Conservation (phyloP, 2,329 filamentous ascomycete species). For the Chaetomium sp. region DNA sequence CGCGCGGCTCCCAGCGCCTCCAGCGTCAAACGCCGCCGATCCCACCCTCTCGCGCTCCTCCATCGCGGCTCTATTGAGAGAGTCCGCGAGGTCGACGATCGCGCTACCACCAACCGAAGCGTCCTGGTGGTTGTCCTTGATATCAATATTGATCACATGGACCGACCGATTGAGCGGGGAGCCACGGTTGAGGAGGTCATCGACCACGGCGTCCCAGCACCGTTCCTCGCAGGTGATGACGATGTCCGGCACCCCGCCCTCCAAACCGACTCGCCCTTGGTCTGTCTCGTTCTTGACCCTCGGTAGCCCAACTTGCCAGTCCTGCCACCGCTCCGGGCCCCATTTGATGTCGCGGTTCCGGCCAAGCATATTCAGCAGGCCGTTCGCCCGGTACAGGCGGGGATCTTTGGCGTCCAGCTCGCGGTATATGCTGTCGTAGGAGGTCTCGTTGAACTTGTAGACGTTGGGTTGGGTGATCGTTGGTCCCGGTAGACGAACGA, state of each 20-base stretch:
- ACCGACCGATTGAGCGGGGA: slow-evolving; percentile 85
- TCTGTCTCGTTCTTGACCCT: slow-evolving; percentile 69
- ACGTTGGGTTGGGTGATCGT: slow-evolving; percentile 91
- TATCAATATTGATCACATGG: slow-evolving; percentile 97
- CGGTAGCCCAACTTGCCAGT: slow-evolving; percentile 86
- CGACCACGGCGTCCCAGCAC: slow-evolving; percentile 96
- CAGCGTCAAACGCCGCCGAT: slow-evolving; percentile 60
- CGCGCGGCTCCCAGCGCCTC: slow-evolving; percentile 57
- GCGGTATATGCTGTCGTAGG: slow-evolving; percentile 89
- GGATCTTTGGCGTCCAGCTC: slow-evolving; percentile 83
- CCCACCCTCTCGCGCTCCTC: slow-evolving; percentile 68
- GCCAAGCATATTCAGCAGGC: slow-evolving; percentile 90
- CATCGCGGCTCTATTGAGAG: slow-evolving; percentile 70
- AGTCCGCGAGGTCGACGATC: slow-evolving; percentile 84
- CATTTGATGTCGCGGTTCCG: slow-evolving; percentile 89
- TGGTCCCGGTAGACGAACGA: slow-evolving; percentile 87
- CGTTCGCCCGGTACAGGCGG: slow-evolving; percentile 83
- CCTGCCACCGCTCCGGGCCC: slow-evolving; percentile 95
- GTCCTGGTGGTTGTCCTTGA: slow-evolving; percentile 97
- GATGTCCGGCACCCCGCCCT: slow-evolving; percentile 84
- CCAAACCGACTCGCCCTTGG: slow-evolving; percentile 71
- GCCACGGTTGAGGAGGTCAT: slow-evolving; percentile 82
- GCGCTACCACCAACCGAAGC: slow-evolving; percentile 83
- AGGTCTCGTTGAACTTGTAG: slow-evolving; percentile 96
- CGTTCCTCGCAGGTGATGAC: slow-evolving; percentile 97